These are phyloP conservation scores for Cercospora janseana DNA, from an alignment of 2,329 filamentous ascomycete genomes.

Conservation along the genomic window DNA sequence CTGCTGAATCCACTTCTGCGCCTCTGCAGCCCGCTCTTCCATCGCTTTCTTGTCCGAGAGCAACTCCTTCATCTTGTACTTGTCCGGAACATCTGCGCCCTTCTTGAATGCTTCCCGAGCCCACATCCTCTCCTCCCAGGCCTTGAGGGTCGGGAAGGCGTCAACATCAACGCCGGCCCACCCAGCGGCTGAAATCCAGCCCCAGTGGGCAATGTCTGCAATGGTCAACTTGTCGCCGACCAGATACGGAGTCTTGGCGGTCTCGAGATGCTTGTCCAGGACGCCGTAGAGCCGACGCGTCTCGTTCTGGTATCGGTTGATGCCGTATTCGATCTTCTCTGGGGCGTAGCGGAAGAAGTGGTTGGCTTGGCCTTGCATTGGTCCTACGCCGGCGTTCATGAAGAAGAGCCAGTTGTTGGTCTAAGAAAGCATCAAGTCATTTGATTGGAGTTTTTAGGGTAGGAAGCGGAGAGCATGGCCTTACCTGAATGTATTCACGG, in stretches of 20 bases:
- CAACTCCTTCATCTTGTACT: slow-evolving; percentile 61
- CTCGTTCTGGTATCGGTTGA: slow-evolving; percentile 80
- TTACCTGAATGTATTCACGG: slow-evolving; percentile 65
- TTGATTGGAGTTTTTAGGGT: background rate
- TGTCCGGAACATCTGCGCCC: slow-evolving; percentile 61
- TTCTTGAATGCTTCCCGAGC: slow-evolving; percentile 70
- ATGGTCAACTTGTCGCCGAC: slow-evolving; percentile 66
- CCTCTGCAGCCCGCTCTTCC: slow-evolving; percentile 52
- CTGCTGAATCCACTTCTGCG: slow-evolving; percentile 63
- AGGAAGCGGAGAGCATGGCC: background rate
- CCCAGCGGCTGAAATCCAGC: slow-evolving; percentile 65
- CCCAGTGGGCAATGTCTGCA: slow-evolving; percentile 75
- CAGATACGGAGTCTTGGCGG: slow-evolving; percentile 52
- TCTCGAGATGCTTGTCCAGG: slow-evolving; percentile 66
- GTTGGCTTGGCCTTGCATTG: slow-evolving; percentile 53
- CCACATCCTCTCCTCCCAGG: slow-evolving; percentile 72
- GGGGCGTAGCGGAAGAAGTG: slow-evolving; percentile 82
- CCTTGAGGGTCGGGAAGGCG: slow-evolving; percentile 72
- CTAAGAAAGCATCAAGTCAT: slow-evolving; percentile 31
- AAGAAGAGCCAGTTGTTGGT: slow-evolving; percentile 65
- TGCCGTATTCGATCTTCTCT: slow-evolving; percentile 76
- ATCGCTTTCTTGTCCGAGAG: slow-evolving; percentile 57
- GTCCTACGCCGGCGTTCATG: slow-evolving; percentile 66
- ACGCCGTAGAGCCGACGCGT: slow-evolving; percentile 77
- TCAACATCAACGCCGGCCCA: slow-evolving; percentile 67